Evolutionary conservation across 2,329 filamentous ascomycete species (phyloP).

Genomic region (Didymellaceae sp.): DNA sequence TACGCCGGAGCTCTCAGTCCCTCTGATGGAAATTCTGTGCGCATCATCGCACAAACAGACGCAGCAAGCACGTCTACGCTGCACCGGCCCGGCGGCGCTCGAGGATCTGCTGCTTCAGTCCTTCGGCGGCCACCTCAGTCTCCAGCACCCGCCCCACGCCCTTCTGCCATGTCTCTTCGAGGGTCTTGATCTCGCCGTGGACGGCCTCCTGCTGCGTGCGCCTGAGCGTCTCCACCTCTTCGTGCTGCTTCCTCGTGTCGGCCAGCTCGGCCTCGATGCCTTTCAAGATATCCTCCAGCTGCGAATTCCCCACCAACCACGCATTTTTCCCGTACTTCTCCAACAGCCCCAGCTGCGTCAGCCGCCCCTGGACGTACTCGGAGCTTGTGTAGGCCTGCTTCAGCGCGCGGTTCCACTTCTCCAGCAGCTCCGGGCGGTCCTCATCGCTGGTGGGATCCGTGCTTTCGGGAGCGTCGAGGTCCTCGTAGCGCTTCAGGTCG

Average conservation of each 20-base stretch:
- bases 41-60: not conserved
- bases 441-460: conserved; percentile 48
- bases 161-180: conserved; percentile 80
- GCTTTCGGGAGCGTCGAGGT: conserved; percentile 65
- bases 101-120: conserved; percentile 56
- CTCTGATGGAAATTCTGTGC: not conserved
- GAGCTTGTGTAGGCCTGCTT: conserved; percentile 64
- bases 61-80: conserved; percentile 17
- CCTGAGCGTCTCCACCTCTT: conserved; percentile 74
- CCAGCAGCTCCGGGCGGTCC: conserved; percentile 46
- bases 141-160: conserved; percentile 82
- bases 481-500: conserved; percentile 83
- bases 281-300: conserved; percentile 74
- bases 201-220: conserved; percentile 73
- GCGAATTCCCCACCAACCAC: conserved; percentile 86
- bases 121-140: conserved; percentile 83
- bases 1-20: too few relatives aligned
- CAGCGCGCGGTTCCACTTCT: conserved; percentile 59
- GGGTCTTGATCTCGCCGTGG: conserved; percentile 71
- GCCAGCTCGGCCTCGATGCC: conserved; percentile 77
- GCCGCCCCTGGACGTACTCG: conserved; percentile 63
- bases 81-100: conserved; percentile 45
- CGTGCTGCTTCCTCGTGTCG: conserved; percentile 70
- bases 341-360: conserved; percentile 73
- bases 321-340: conserved; percentile 85